These are phyloP conservation scores for Penicillium sp. DNA, from an alignment of 2,329 filamentous ascomycete species.

Conservation along the genomic window DNA sequence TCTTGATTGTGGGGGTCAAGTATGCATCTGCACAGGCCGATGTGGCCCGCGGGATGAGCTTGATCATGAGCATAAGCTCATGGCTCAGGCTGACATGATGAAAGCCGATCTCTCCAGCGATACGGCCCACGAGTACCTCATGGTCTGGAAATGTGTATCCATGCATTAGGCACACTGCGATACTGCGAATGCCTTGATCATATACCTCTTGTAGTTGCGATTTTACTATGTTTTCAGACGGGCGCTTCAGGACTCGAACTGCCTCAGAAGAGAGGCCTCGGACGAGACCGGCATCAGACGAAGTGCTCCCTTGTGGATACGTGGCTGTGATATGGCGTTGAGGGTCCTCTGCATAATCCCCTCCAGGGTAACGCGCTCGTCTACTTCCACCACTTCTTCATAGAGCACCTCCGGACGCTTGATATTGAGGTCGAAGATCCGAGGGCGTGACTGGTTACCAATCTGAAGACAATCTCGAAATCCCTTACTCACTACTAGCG, in stretches of 20 bases:
- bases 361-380: conserved; percentile 86
- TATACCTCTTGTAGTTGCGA: conserved; percentile 66
- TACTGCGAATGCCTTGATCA: conserved; percentile 70
- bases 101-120: conserved; percentile 80
- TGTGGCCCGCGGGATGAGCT: conserved; percentile 71
- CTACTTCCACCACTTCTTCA: conserved; percentile 79
- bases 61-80: conserved; percentile 86
- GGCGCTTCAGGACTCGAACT: conserved; percentile 66
- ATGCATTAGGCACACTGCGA: conserved; percentile 90
- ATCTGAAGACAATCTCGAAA: conserved; percentile 87
- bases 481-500: conserved; percentile 80
- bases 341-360: conserved; percentile 88
- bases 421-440: conserved; percentile 89
- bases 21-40: conserved; percentile 80
- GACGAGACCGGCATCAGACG: conserved; percentile 57
- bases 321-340: conserved; percentile 58
- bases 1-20: conserved; percentile 74
- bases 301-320: conserved; percentile 37
- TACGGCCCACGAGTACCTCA: conserved; percentile 71
- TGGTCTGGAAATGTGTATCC: conserved; percentile 88
- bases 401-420: conserved; percentile 85
- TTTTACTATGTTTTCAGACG: conserved; percentile 54
- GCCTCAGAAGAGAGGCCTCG: conserved; percentile 72
- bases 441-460: conserved; percentile 84
- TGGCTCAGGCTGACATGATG: conserved; percentile 78